These are phyloP conservation scores for Onygenales sp. DNA, from an alignment of 2,329 filamentous ascomycete genomes.

Conservation along the genomic window DNA sequence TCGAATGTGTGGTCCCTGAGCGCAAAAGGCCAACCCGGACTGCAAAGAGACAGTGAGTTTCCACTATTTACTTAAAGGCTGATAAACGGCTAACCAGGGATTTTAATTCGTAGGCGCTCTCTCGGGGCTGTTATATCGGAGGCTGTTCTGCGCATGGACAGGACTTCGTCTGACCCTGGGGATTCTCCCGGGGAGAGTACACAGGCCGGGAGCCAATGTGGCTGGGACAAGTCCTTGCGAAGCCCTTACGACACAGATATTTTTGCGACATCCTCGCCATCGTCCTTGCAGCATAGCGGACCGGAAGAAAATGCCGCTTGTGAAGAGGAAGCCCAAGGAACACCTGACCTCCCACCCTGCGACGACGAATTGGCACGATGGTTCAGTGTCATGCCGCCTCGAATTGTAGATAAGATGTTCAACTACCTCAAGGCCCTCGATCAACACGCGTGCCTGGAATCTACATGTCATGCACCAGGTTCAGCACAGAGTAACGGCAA, in stretches of 20 bases:
- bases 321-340: not conserved
- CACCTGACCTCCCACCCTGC: constrained; percentile 5
- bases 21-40: constrained; percentile 9
- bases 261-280: not conserved
- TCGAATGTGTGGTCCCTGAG: constrained; percentile 13
- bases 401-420: constrained; percentile 11
- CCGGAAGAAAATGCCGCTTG: not conserved
- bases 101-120: constrained; percentile 3
- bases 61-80: not conserved
- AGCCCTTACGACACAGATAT: not conserved
- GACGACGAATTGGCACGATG: constrained; percentile 10
- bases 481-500: not conserved
- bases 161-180: not conserved
- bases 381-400: constrained; percentile 8
- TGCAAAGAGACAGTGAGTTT: constrained; percentile 2
- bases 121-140: constrained; percentile 6
- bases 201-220: not conserved
- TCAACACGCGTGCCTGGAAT: not conserved
- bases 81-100: not conserved
- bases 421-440: constrained; percentile 3
- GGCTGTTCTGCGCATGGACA: constrained; percentile 1
- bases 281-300: not conserved
- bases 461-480: not conserved
- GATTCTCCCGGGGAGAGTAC: not conserved
- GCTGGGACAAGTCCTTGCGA: not conserved